Evolutionary conservation across 2,329 filamentous ascomycete genomes (phyloP).

Genomic region (Pyrenophora tritici-repentis): DNA sequence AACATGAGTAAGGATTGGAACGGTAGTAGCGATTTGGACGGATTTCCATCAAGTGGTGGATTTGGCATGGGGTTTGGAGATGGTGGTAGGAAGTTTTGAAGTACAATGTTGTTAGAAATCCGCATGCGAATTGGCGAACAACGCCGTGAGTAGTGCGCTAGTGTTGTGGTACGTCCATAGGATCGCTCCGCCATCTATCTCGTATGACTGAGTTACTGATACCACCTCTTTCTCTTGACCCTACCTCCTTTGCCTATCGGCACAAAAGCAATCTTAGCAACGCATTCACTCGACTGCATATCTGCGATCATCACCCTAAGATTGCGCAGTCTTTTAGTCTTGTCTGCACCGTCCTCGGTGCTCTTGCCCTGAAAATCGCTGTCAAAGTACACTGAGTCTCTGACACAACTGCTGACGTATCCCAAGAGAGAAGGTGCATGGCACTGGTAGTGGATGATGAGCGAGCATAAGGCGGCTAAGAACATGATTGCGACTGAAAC

Average conservation of each 20-base stretch:
- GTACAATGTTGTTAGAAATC: too few species aligned
- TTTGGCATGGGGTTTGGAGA: background rate
- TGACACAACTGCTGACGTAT: too few species aligned
- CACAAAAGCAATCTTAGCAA: conserved; percentile 14
- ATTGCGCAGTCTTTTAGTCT: background rate
- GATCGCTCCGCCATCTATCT: background rate
- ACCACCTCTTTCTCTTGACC: conserved; percentile 14
- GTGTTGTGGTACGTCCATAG: too few species aligned
- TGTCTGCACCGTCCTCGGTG: background rate
- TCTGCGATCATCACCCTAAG: background rate
- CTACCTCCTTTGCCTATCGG: conserved; percentile 2
- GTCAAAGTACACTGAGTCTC: too few species aligned
- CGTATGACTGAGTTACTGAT: conserved; percentile 1
- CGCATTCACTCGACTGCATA: background rate
- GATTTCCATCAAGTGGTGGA: conserved; percentile 17
- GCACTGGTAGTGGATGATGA: too few species aligned
- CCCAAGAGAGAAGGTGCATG: too few species aligned
- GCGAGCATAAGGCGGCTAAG: too few species aligned
- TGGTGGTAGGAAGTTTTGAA: background rate
- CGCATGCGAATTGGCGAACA: too few species aligned
- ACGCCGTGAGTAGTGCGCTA: too few species aligned
- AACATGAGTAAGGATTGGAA: conserved; percentile 25
- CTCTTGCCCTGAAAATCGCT: conserved; percentile 1
- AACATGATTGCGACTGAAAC: too few species aligned
- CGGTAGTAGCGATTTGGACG: conserved; percentile 37